These are phyloP conservation scores for Ophiosphaerella narmari DNA, from an alignment of 2,329 filamentous ascomycete species.

Conservation along the genomic window DNA sequence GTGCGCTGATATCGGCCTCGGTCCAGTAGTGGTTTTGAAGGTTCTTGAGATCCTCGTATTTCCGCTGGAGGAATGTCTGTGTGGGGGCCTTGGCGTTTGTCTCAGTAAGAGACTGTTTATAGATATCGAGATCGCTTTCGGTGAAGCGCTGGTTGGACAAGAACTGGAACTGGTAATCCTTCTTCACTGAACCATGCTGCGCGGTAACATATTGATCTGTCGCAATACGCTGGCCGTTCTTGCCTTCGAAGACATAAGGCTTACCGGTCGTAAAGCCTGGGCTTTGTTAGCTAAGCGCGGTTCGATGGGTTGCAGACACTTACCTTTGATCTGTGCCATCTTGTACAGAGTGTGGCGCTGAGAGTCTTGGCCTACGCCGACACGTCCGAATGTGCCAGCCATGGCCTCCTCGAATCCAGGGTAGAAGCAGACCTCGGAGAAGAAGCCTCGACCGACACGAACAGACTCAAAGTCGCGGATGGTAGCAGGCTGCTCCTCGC, in stretches of 20 bases:
- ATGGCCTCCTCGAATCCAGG: conserved; percentile 85
- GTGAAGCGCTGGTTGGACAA: conserved; percentile 85
- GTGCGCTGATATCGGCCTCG: conserved; percentile 78
- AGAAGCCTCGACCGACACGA: conserved; percentile 81
- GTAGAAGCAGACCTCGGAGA: conserved; percentile 90
- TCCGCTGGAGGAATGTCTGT: conserved; percentile 68
- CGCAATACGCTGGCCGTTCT: conserved; percentile 75
- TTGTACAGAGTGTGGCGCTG: conserved; percentile 80
- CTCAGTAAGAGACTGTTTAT: conserved; percentile 70
- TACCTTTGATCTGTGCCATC: conserved; percentile 86
- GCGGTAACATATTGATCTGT: conserved; percentile 85
- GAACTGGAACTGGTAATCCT: conserved; percentile 86
- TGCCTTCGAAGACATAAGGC: conserved; percentile 79
- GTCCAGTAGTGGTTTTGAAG: conserved; percentile 82
- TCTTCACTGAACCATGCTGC: conserved; percentile 80
- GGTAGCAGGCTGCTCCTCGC: conserved; percentile 71
- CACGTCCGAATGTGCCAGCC: conserved; percentile 80
- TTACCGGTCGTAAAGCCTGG: conserved; percentile 76
- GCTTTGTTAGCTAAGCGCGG: conserved; percentile 25
- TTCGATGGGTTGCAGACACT: conserved; percentile 12
- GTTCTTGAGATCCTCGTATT: conserved; percentile 79
- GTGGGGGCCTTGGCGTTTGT: conserved; percentile 76
- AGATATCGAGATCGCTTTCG: conserved; percentile 84
- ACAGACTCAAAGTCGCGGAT: conserved; percentile 83
- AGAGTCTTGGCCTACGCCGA: conserved; percentile 79